Evolutionary conservation across 2,329 filamentous ascomycete genomes (phyloP).

Genomic region (Neobulgaria alba): DNA sequence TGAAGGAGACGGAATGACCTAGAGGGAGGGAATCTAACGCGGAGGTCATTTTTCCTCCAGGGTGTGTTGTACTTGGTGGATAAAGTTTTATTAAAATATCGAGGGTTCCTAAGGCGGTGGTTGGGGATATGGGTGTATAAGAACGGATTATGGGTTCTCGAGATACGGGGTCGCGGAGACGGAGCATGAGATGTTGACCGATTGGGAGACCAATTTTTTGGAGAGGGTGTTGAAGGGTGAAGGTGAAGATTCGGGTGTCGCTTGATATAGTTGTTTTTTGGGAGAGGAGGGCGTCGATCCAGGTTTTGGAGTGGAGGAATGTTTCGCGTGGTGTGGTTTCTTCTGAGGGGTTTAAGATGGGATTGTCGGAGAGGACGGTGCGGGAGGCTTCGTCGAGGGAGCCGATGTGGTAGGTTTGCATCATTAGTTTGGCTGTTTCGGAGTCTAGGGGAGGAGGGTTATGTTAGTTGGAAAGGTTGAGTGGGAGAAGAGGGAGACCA

Average conservation of each 20-base stretch:
- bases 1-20: constrained; percentile 72
- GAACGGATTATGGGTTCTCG: constrained; percentile 70
- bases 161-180: constrained; percentile 62
- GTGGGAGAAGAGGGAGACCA: constrained; percentile 33
- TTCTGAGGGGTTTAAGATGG: constrained; percentile 30
- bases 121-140: constrained; percentile 76
- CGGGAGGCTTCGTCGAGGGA: constrained; percentile 56
- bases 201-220: constrained; percentile 71
- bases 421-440: constrained; percentile 87
- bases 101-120: constrained; percentile 50
- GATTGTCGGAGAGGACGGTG: constrained; percentile 40
- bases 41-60: constrained; percentile 74
- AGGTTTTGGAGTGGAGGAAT: constrained; percentile 65
- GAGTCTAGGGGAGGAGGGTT: constrained; percentile 53
- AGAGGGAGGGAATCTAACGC: constrained; percentile 65
- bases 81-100: constrained; percentile 82
- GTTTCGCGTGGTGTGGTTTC: constrained; percentile 42
- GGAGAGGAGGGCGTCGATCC: constrained; percentile 66
- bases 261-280: constrained; percentile 61
- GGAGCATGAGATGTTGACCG: constrained; percentile 82
- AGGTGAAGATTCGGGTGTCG: constrained; percentile 76
- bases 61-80: constrained; percentile 44
- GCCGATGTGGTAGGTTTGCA: constrained; percentile 78
- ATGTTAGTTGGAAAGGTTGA: not conserved
- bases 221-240: constrained; percentile 61